These are phyloP conservation scores for Leucogyrophana mollusca DNA, from an alignment of 768 basidiomycete genomes.

Conservation along the genomic window DNA sequence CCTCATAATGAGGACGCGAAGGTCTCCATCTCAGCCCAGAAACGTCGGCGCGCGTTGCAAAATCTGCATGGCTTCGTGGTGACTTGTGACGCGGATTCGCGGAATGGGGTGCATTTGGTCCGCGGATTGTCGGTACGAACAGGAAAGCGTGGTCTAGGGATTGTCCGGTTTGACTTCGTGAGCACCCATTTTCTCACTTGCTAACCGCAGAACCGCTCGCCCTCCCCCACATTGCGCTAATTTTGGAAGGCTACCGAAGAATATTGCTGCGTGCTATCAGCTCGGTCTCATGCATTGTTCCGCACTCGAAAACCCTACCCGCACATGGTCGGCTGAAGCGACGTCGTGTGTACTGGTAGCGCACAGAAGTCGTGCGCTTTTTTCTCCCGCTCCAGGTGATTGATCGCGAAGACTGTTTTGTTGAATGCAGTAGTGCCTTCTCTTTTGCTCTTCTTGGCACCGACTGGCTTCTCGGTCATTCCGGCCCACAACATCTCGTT, in stretches of 20 bases:
- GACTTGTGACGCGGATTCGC: constrained; percentile 23
- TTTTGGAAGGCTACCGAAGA: constrained; percentile 5
- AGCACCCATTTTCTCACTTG: constrained; percentile 11
- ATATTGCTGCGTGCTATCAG: constrained; percentile 36
- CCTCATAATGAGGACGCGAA: constrained; percentile 15
- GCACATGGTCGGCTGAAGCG: constrained; percentile 8
- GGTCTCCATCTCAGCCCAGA: constrained; percentile 40
- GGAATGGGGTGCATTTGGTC: constrained; percentile 16
- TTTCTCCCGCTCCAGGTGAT: background rate
- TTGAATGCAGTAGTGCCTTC: constrained; percentile 12
- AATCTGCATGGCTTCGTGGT: constrained; percentile 52
- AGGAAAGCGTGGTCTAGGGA: constrained; percentile 26
- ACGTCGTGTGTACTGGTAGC: constrained; percentile 3
- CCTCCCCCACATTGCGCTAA: constrained; percentile 20
- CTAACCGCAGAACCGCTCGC: constrained; percentile 16
- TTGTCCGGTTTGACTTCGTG: constrained; percentile 9
- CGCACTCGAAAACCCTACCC: constrained; percentile 16
- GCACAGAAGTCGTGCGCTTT: background rate
- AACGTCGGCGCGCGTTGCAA: constrained; percentile 52
- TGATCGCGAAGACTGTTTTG: constrained; percentile 32
- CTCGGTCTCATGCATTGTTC: constrained; percentile 30
- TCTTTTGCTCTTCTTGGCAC: constrained; percentile 22
- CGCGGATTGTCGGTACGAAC: constrained; percentile 32
- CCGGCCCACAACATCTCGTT: constrained; percentile 5
- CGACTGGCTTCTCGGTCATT: constrained; percentile 16